phyloP scores from a whole-genome alignment of 176 grass and related monocot species.

The Rhynchospora tenuis region DNA sequence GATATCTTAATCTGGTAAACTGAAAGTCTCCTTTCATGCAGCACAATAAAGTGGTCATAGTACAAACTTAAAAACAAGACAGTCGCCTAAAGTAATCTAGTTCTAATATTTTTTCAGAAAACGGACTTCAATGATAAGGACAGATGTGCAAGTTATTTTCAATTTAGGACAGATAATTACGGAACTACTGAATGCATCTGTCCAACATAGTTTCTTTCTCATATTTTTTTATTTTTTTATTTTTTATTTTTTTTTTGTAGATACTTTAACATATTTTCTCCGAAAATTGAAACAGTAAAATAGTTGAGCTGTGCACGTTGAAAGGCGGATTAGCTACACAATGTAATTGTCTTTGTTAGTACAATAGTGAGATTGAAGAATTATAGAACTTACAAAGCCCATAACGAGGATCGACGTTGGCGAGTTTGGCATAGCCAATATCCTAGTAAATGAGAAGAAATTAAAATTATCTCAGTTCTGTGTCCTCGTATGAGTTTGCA shows the following conservation, averaged over 20 bases:
- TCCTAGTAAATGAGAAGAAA: constrained; percentile 34
- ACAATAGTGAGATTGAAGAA: background rate
- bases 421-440: constrained; percentile 83
- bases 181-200: too few species aligned
- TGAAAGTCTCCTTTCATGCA: too few species aligned
- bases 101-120: too few species aligned
- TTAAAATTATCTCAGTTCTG: background rate
- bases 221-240: too few species aligned
- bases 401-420: constrained; percentile 39
- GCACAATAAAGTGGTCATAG: too few species aligned
- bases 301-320: background rate
- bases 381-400: constrained; percentile 67
- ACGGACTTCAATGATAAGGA: too few species aligned
- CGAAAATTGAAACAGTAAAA: background rate
- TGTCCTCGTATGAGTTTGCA: background rate
- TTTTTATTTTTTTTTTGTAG: background rate
- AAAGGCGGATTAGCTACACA: background rate
- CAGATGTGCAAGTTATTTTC: too few species aligned
- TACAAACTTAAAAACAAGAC: too few species aligned
- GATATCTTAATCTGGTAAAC: too few species aligned
- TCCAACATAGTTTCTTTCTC: too few species aligned
- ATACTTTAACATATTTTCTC: background rate
- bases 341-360: background rate
- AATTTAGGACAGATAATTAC: too few species aligned
- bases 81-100: too few species aligned